Evolutionary conservation across 202 grass and related monocot genomes (phyloP).

Genomic region (Zizania palustris): DNA sequence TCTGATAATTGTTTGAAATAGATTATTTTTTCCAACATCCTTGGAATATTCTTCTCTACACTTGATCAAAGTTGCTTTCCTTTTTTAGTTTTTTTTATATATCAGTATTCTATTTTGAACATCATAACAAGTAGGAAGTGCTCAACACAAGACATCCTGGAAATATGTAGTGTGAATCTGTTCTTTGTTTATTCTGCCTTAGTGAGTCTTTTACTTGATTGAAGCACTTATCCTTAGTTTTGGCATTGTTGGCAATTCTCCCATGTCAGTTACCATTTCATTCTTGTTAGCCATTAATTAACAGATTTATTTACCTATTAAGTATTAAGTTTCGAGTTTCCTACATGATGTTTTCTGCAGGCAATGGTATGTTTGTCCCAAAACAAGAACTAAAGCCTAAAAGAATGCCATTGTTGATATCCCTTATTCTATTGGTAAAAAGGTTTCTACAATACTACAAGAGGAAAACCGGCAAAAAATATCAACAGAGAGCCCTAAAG

Average conservation of each 20-base stretch:
- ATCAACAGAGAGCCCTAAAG: constrained; percentile 43
- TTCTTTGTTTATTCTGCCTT: constrained; percentile 14
- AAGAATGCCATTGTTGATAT: constrained; percentile 22
- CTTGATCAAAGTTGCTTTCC: neutral
- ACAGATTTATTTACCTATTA: constrained; percentile 20
- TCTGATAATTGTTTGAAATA: neutral
- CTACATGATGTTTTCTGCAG: constrained; percentile 29
- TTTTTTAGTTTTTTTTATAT: neutral
- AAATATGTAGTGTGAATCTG: constrained; percentile 19
- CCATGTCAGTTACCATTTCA: constrained; percentile 26
- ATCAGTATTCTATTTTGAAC: constrained; percentile 33
- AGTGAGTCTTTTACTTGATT: neutral
- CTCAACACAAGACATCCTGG: neutral
- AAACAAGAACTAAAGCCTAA: constrained; percentile 19
- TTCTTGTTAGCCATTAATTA: constrained; percentile 11
- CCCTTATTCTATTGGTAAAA: constrained; percentile 46
- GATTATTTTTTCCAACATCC: neutral
- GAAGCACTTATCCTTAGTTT: constrained; percentile 32
- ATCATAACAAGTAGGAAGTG: constrained; percentile 1
- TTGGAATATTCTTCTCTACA: neutral
- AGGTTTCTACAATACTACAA: constrained; percentile 36
- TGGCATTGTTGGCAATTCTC: constrained; percentile 8
- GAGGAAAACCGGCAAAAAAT: constrained; percentile 41
- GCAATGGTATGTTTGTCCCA: constrained; percentile 22
- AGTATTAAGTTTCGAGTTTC: neutral